These are phyloP conservation scores for Yarrowia yakushimensis DNA, from an alignment of 805 yeast genomes.

Conservation along the genomic window DNA sequence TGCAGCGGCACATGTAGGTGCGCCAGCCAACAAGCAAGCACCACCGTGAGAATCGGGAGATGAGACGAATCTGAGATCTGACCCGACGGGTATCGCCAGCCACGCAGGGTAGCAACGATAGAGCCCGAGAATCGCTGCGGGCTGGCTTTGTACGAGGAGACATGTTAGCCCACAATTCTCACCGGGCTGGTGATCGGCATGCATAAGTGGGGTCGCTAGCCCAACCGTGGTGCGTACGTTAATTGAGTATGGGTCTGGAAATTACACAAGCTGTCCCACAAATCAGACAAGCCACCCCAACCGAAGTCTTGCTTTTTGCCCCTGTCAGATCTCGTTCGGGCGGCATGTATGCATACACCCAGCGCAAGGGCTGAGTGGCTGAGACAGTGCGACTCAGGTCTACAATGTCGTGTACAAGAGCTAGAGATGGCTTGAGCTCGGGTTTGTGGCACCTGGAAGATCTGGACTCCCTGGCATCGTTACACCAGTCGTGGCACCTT, in stretches of 20 bases:
- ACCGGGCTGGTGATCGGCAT: constrained; percentile 7
- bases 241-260: too few species aligned
- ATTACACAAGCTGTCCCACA: too few species aligned
- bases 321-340: neutral
- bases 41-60: neutral
- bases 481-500: too few species aligned
- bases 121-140: neutral
- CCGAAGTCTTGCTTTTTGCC: neutral
- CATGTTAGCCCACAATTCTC: neutral
- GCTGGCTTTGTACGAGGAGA: neutral
- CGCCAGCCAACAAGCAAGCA: neutral
- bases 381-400: neutral
- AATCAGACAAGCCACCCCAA: too few species aligned
- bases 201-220: neutral
- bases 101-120: neutral
- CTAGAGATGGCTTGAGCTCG: too few species aligned
- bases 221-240: neutral
- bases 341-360: neutral
- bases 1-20: neutral
- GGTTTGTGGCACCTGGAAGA: too few species aligned
- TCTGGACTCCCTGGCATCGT: too few species aligned
- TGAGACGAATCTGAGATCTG: neutral
- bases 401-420: too few species aligned
- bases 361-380: neutral
- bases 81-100: constrained; percentile 5